phyloP scores from a whole-genome alignment of 83 land plant genomes.

The Picea abies region DNA sequence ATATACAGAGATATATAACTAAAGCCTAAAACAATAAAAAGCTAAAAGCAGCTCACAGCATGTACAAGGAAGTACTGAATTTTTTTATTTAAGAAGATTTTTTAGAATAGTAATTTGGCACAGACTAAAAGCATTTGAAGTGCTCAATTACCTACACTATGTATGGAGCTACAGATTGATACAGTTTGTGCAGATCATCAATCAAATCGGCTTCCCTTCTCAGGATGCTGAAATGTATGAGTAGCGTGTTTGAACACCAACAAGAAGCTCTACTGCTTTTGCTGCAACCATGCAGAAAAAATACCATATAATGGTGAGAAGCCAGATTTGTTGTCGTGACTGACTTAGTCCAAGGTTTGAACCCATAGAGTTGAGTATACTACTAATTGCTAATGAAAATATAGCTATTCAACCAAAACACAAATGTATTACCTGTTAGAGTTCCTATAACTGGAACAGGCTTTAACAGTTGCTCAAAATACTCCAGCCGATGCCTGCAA shows the following conservation, averaged over 20 bases:
- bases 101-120: not conserved
- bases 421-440: constrained; percentile 50
- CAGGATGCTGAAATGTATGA: constrained; percentile 91
- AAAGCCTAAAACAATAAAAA: not conserved
- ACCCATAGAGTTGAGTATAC: not conserved
- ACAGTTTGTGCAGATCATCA: not conserved
- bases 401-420: not conserved
- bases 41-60: not conserved
- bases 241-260: constrained; percentile 83
- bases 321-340: not conserved
- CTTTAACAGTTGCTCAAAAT: constrained; percentile 47
- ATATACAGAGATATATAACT: not conserved
- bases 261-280: constrained; percentile 76
- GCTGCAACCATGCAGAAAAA: constrained; percentile 38
- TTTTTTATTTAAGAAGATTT: not conserved
- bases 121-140: not conserved
- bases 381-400: constrained; percentile 2
- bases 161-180: not conserved
- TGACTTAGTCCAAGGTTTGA: not conserved
- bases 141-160: constrained; percentile 8
- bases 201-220: constrained; percentile 16
- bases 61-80: not conserved
- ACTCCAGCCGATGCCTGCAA: constrained; percentile 76
- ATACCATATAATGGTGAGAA: not conserved
- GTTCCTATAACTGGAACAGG: constrained; percentile 87